Conservation (phyloP, 306 rosid species). For the Luffa acutangula region DNA sequence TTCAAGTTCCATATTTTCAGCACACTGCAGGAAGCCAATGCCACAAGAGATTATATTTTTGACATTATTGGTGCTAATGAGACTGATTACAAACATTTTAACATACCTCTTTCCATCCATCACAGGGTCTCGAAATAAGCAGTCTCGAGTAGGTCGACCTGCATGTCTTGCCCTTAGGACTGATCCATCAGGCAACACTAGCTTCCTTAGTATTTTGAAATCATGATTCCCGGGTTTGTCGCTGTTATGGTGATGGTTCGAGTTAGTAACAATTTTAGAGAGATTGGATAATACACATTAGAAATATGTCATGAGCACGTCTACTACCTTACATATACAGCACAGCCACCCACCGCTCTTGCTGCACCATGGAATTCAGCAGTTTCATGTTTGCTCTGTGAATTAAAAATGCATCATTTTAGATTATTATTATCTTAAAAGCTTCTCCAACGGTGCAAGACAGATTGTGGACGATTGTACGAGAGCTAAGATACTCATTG, state of each 20-base stretch:
- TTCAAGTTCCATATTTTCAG: conserved; percentile 70
- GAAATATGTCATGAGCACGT: neutral
- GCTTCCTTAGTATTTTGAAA: conserved; percentile 49
- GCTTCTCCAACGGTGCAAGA: neutral
- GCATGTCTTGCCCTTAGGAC: conserved; percentile 52
- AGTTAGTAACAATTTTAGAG: neutral
- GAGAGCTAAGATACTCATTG: neutral
- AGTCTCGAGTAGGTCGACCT: conserved; percentile 67
- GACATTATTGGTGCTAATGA: neutral
- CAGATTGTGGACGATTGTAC: neutral
- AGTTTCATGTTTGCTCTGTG: conserved; percentile 55
- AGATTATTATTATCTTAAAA: neutral
- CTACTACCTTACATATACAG: conserved; percentile 56
- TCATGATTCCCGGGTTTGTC: conserved; percentile 64
- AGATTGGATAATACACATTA: neutral
- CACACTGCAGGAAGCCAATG: conserved; percentile 27
- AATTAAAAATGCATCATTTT: neutral
- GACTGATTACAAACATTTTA: neutral
- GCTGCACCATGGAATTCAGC: conserved; percentile 79
- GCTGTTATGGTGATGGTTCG: conserved; percentile 17
- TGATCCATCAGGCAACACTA: conserved; percentile 60
- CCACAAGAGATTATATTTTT: neutral
- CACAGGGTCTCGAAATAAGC: conserved; percentile 51
- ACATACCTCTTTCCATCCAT: conserved; percentile 48
- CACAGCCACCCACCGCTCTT: conserved; percentile 77